Percentiles rank a stretch among this genome's conserved stretches.
Evolutionary conservation across 2,329 filamentous ascomycete genomes (phyloP).

Genomic region (Phialophora tarda): DNA sequence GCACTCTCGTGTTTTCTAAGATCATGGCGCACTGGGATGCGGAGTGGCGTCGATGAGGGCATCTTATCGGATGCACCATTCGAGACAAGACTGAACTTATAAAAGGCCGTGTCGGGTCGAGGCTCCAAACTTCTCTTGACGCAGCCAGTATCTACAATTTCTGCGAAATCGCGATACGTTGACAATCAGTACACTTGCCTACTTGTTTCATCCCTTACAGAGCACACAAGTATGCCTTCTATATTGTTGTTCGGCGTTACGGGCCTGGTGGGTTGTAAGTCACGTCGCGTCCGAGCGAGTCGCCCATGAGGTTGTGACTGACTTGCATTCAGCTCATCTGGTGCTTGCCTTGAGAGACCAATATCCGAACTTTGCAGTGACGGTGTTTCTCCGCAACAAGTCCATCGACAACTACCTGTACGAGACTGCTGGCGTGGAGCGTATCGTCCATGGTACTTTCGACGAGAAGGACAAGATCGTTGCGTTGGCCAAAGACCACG

Average conservation of each 20-base stretch:
- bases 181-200: too few relatives aligned
- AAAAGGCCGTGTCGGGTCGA: too few relatives aligned
- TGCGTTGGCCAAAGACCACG: slow-evolving; percentile 19
- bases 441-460: slow-evolving; percentile 28
- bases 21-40: too few relatives aligned
- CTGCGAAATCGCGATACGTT: too few relatives aligned
- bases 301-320: not conserved
- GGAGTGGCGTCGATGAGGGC: too few relatives aligned
- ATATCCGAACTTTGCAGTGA: slow-evolving; percentile 17
- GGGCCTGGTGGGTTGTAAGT: slow-evolving; percentile 26
- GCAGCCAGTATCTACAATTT: too few relatives aligned
- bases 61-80: too few relatives aligned
- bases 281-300: not conserved
- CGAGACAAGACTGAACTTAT: too few relatives aligned
- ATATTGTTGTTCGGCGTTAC: slow-evolving; percentile 24
- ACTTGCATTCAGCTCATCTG: slow-evolving; percentile 15
- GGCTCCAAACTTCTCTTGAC: too few relatives aligned
- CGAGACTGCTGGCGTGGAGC: slow-evolving; percentile 22
- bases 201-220: not conserved
- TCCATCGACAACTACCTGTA: slow-evolving; percentile 21
- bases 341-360: slow-evolving; percentile 23
- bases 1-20: too few relatives aligned
- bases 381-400: slow-evolving; percentile 24
- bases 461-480: slow-evolving; percentile 26
- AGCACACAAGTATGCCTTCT: slow-evolving; percentile 14